Evolutionary conservation across 2,329 filamentous ascomycete species (phyloP), one percentile per base, ranked within the genome.

Genomic region (Hypoxylon sp.): DNA sequence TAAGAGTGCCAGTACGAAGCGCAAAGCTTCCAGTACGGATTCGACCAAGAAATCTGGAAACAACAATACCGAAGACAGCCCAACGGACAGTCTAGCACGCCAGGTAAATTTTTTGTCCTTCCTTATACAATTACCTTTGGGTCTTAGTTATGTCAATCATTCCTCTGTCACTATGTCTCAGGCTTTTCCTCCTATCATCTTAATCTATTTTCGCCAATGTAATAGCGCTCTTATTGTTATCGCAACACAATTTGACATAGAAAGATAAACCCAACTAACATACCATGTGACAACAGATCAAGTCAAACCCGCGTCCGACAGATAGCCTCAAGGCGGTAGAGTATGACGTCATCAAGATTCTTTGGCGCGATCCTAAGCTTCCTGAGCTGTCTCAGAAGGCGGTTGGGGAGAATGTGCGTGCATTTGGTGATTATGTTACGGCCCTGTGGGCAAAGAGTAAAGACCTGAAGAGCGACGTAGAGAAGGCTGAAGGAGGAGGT

Each of bases 401-500:
- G 13, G 63, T 70, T 33, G 58, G 56, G 1, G 71, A 72, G 8
- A 83, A 85, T 60, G 84, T 84, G 22, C 76, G 77, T 17, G 82
- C 83, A 6, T 86, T 88, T 17, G 84, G 86, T 61, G 81, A 83
- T 33, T 86, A 85, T 46, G 84, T 88, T 59, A 84, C 85, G 52
- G 81, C 81, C 63, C 76, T 87, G 5, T 83, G 84, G 54, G 77
- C 77, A 17, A 82, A 84, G 14, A 83, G 85, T 77, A 86, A 84
- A 63, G 81, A 82, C 39, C 74, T 82, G 31, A 86, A 83, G 70
- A 81, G 82, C 44, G 77, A 80, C 37, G 58, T 80, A 3, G 80
- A 80, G 17, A 62, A 75, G 1, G 65, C 74, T 5, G 57, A 72
- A 42, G 60, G 55, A 3, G 56, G 64, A 8, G 46, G 53, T 11